phyloP scores from a whole-genome alignment of 176 grass and related monocot species.

The Poa annua region DNA sequence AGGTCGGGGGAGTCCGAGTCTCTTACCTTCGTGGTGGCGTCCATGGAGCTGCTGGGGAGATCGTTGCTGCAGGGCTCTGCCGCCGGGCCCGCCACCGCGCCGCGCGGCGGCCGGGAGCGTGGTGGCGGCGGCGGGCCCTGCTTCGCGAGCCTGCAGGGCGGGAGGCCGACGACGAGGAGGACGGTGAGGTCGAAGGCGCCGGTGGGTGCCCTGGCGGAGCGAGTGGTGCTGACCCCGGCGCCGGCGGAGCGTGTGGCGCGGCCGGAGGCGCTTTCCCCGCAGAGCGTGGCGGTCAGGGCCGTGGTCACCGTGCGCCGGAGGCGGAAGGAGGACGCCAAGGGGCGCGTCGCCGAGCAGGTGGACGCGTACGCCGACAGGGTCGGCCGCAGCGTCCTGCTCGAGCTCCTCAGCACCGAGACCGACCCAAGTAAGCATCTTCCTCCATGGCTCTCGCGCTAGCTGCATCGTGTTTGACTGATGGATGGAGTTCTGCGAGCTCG shows the following conservation, averaged over 20 bases:
- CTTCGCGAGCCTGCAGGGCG: conserved; percentile 14
- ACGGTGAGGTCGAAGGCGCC: conserved; percentile 14
- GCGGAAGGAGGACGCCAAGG: conserved; percentile 61
- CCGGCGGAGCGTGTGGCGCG: conserved; percentile 49
- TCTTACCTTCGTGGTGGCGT: conserved; percentile 30
- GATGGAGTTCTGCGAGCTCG: too few relatives aligned
- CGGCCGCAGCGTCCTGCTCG: conserved; percentile 60
- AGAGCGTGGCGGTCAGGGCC: conserved; percentile 66
- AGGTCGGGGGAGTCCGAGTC: neutral
- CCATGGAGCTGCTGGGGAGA: conserved; percentile 30
- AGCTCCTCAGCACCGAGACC: conserved; percentile 85
- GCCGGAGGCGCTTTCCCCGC: conserved; percentile 46
- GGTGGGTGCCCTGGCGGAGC: conserved; percentile 49
- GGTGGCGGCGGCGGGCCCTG: neutral
- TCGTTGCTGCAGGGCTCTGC: neutral
- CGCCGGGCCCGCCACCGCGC: neutral
- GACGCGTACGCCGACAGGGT: conserved; percentile 74
- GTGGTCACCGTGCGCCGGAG: conserved; percentile 77
- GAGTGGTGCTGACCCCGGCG: conserved; percentile 31
- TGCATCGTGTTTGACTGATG: neutral
- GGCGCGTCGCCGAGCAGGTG: conserved; percentile 55
- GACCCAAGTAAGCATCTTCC: conserved; percentile 73
- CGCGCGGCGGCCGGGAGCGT: neutral
- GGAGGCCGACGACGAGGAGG: neutral
- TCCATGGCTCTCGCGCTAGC: neutral